Evolutionary conservation across 2,329 filamentous ascomycete genomes (phyloP).

Genomic region (Fusarium hainanense): DNA sequence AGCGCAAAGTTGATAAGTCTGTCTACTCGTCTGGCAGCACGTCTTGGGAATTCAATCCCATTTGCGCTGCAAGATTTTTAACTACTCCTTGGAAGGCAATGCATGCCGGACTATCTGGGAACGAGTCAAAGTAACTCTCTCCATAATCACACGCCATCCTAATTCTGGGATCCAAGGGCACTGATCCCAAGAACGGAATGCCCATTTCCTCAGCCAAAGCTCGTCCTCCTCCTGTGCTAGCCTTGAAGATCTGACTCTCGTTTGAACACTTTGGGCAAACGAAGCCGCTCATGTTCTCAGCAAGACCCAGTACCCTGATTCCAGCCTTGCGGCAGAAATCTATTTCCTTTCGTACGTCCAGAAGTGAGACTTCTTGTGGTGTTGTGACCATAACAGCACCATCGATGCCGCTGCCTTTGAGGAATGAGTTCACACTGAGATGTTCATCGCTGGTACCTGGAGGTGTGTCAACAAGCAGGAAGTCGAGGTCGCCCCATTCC

Average conservation of each 20-base stretch:
- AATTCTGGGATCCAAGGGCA: conserved; percentile 92
- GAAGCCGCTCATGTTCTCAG: conserved; percentile 98
- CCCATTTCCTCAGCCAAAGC: conserved; percentile 85
- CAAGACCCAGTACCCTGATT: conserved; percentile 86
- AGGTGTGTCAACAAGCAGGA: conserved; percentile 92
- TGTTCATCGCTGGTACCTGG: conserved; percentile 97
- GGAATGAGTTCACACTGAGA: conserved; percentile 88
- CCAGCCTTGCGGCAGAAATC: conserved; percentile 97
- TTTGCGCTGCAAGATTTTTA: conserved; percentile 72
- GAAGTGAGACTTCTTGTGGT: conserved; percentile 89
- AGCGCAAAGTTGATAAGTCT: conserved; percentile 17
- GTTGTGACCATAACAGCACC: conserved; percentile 94
- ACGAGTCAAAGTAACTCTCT: conserved; percentile 95
- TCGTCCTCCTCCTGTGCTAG: conserved; percentile 88
- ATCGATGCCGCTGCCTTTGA: conserved; percentile 92
- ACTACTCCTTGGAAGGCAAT: conserved; percentile 85
- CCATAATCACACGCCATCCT: conserved; percentile 97
- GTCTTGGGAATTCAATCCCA: conserved; percentile 70
- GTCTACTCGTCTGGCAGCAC: conserved; percentile 56
- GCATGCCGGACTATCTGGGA: conserved; percentile 92
- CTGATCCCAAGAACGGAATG: conserved; percentile 88
- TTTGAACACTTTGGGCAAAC: conserved; percentile 93
- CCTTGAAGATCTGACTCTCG: conserved; percentile 85
- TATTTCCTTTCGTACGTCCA: conserved; percentile 97
- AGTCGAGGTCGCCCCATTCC: conserved; percentile 96